Base-by-base conservation (phyloP, 345 rosid species). In the Sonneratia caseolaris region DNA sequence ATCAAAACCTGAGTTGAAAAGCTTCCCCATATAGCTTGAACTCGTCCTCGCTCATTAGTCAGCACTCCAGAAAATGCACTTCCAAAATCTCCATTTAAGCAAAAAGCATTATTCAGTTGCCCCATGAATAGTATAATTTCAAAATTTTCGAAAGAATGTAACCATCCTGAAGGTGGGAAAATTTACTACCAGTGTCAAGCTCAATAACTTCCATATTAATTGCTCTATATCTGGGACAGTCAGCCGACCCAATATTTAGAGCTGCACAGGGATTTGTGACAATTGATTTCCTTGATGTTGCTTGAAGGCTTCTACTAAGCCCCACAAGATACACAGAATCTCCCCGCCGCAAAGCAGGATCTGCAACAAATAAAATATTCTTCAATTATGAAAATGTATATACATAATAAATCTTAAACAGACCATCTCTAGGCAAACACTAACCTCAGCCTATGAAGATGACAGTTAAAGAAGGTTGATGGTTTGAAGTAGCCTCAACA, bases 181-280 rank as follows among this genome's bases (percentile, higher is more conserved):
- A 68, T 73, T 21, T 53, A 5, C 22, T 53, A 88, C 98, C 97
- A n/a, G 97, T 88, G 84, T 91, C 97, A 72, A 93, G 87, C 80
- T 93, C 98, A 76, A 93, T 86, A 45, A 89, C 94, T 85, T 93
- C 97, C 92, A 89, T 93, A 83, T 93, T 94, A 69, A 91, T 89
- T 73, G 98, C 98, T 82, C 97, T 86, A 75, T 94, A 94, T 65
- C 95, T 87, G 35, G 96, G 98, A 85, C 83, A 87, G 77, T 91
- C 97, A 71, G 95, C 98, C 68, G 93, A 94, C 64, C 87, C 85
- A 76, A 89, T 91, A 81, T 86, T 89, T 78, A 91, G 77, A 37
- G 97, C 92, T 64, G 97, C 96, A 85, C 87, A 86, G 45, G 97
- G 97, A 72, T 94, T 89, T 48, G 96, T 94, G 35, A 91, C 91